Evolutionary conservation across 331 rosid genomes (phyloP).

Genomic region (Malus hybrid): DNA sequence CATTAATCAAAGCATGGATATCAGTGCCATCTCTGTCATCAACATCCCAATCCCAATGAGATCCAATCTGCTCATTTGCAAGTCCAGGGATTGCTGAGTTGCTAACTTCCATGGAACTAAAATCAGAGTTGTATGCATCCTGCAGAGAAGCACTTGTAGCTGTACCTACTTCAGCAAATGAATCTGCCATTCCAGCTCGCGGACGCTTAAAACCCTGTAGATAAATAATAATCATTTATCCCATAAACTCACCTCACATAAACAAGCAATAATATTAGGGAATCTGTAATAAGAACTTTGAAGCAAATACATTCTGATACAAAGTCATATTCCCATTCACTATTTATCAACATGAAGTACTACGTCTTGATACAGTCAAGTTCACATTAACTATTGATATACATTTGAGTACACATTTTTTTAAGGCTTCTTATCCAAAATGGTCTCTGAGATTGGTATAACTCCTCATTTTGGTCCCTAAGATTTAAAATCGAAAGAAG

Average conservation of each 20-base stretch:
- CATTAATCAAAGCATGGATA: constrained; percentile 76
- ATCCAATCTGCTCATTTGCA: constrained; percentile 62
- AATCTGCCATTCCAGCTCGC: constrained; percentile 60
- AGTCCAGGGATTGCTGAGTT: constrained; percentile 64
- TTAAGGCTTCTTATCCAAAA: no score
- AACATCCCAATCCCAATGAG: constrained; percentile 93
- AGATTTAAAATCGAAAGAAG: no score
- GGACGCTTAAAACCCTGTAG: constrained; percentile 77
- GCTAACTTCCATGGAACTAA: constrained; percentile 64
- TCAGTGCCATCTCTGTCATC: constrained; percentile 80
- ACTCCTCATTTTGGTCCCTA: no score
- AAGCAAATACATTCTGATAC: no score
- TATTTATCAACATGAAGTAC: no score
- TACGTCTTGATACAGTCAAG: neutral
- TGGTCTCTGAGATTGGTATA: no score
- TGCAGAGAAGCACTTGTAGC: constrained; percentile 51
- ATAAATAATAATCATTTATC: constrained; percentile 8
- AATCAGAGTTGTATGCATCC: constrained; percentile 70
- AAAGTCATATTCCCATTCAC: no score
- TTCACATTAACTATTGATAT: neutral
- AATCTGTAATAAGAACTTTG: no score
- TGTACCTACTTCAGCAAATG: constrained; percentile 53
- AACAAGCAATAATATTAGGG: neutral
- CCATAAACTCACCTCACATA: neutral
- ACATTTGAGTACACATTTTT: no score